phyloP scores from a whole-genome alignment of 139 green algal species.

The Diplosphaera chodatii region DNA sequence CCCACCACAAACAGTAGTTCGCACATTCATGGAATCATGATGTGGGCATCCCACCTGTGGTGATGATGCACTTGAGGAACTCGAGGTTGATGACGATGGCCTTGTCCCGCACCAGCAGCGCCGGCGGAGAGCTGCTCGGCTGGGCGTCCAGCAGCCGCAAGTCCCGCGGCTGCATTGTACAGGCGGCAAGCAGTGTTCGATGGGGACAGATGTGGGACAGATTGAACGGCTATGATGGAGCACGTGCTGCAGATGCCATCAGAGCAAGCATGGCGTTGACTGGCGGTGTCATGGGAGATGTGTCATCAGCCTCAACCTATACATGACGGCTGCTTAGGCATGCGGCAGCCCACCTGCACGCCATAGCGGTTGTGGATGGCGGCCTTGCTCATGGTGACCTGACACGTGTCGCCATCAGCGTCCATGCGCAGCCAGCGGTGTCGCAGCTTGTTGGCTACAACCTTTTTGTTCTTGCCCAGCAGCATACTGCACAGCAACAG shows the following conservation, averaged over 20 bases:
- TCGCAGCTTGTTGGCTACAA: neutral
- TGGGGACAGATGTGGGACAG: too few relatives aligned
- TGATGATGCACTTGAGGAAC: constrained; percentile 19
- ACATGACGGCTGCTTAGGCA: too few relatives aligned
- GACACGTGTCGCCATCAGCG: neutral
- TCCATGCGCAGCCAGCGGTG: neutral
- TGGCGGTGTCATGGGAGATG: too few relatives aligned
- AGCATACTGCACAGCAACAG: neutral
- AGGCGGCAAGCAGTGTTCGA: too few relatives aligned
- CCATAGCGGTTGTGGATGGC: neutral
- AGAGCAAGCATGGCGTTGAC: too few relatives aligned
- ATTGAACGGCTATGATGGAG: too few relatives aligned
- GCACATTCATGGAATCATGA: too few relatives aligned
- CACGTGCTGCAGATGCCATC: too few relatives aligned
- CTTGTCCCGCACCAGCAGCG: constrained; percentile 32
- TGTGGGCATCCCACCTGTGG: too few relatives aligned
- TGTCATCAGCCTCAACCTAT: too few relatives aligned
- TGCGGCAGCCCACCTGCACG: too few relatives aligned
- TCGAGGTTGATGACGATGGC: constrained; percentile 43
- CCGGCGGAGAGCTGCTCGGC: constrained; percentile 25
- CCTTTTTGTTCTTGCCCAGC: neutral
- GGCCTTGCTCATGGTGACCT: constrained; percentile 1
- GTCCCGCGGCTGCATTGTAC: constrained; percentile 26
- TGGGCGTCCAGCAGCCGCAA: constrained; percentile 33
- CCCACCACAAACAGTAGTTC: too few relatives aligned